Conservation (phyloP, 1,284 basidiomycete genomes). For the Mycena citricolor region DNA sequence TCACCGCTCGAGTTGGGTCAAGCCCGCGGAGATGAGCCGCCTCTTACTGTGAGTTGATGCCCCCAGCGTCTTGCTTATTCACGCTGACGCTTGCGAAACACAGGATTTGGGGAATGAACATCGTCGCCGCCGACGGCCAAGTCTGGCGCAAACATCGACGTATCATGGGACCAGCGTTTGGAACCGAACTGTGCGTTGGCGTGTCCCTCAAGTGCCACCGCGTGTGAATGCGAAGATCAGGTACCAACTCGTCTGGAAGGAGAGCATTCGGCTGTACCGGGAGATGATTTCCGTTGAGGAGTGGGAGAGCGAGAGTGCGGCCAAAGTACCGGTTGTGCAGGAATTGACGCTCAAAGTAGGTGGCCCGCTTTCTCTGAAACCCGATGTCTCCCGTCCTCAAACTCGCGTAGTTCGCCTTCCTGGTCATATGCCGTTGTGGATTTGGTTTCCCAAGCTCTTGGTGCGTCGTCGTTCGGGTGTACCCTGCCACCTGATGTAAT, state of each 20-base stretch:
- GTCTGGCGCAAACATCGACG: conserved; percentile 50
- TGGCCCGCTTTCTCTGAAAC: no score
- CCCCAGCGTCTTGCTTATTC: conserved; percentile 14
- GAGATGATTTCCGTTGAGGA: conserved; percentile 46
- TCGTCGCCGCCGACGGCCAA: conserved; percentile 43
- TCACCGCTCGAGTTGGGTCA: conserved; percentile 41
- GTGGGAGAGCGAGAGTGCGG: conserved; percentile 38
- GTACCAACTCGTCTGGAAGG: conserved; percentile 42
- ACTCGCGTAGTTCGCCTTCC: conserved; percentile 43
- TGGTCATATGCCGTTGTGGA: conserved; percentile 49
- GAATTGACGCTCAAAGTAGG: conserved; percentile 47
- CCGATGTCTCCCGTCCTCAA: background rate
- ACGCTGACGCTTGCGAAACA: conserved; percentile 5
- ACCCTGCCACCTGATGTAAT: conserved; percentile 17
- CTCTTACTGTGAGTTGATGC: conserved; percentile 32
- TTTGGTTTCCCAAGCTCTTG: conserved; percentile 53
- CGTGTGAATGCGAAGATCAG: conserved; percentile 2
- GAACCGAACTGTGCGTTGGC: conserved; percentile 40
- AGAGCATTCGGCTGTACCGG: conserved; percentile 40
- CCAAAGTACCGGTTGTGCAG: conserved; percentile 41
- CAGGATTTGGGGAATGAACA: conserved; percentile 49
- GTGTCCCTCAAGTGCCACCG: background rate
- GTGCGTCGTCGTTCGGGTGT: no score
- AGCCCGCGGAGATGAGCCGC: conserved; percentile 34
- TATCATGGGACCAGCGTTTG: conserved; percentile 51